Evolutionary conservation across 148 eudicot genomes (phyloP), one percentile per base, ranked within the genome.

Genomic region (Talinum fruticosum): DNA sequence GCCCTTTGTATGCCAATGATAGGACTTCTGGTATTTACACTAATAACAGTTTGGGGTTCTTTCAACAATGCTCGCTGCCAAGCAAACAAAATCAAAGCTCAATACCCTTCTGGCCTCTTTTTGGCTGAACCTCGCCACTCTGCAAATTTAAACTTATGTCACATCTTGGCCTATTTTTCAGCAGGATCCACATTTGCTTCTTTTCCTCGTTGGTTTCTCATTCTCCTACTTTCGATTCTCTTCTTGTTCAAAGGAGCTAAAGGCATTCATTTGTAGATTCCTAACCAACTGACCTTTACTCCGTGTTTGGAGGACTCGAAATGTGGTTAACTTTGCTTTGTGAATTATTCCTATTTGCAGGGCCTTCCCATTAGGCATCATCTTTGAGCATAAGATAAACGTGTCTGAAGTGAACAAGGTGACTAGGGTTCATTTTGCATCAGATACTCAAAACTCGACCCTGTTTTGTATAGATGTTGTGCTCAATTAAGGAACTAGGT

Each of bases 341-440:
- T 33, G 1, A 33, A 12, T 66, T 32, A 66, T 33, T 2, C 36
- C 35, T 66, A 66, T 67, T 0, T 54, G 68, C 80, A 77, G 80
- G 26, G 35, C n/a, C 36, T 77, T 54, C 75, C 80, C 80, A 24
- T 49, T 45, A 33, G 54, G 53, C 18, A 13, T 69, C 10, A 51
- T 77, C 21, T 5, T 1, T 0, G 51, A 8, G 7, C 29, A 57
- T 30, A 54, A 69, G 37, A 53, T 77, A 54, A 8, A 35, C 7
- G 15, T 38, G 5, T 69, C 80, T 14, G 24, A 18, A 68, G 10
- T 29, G 71, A 57, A 29, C 21, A 14, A 21, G 28, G 29, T 59
- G 64, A 59, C n/a, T 23, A 23, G 26, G 64, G 64, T 59, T 59
- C n/a, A 59, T 28, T 59, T 59, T 6, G 28, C 10, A 59, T 24